Conservation (phyloP, 129 eudicot species). For the Flaveria linearis region DNA sequence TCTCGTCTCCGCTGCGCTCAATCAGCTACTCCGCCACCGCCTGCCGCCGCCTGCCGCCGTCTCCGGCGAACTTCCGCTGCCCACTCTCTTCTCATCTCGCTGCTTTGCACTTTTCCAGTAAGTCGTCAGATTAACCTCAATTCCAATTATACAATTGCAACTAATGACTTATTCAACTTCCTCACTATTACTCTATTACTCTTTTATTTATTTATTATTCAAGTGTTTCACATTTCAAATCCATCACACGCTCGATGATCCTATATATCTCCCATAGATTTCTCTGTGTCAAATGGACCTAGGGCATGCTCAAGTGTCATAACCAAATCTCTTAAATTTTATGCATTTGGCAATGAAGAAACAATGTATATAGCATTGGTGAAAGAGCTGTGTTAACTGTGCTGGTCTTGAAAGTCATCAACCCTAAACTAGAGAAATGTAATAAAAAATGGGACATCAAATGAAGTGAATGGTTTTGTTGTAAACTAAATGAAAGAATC, state of each 20-base stretch:
- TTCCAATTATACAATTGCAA: no score
- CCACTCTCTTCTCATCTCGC: no score
- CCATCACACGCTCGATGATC: not conserved
- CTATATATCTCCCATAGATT: slow-evolving; percentile 3
- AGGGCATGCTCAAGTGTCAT: slow-evolving; percentile 11
- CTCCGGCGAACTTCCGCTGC: no score
- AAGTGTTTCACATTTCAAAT: slow-evolving; percentile 16
- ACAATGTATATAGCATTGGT: not conserved
- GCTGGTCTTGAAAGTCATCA: not conserved
- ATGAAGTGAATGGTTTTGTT: not conserved
- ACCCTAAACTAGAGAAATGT: not conserved
- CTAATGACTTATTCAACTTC: no score
- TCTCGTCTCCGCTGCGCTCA: no score
- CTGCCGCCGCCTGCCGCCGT: no score
- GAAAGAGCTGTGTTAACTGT: not conserved
- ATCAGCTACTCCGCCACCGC: no score
- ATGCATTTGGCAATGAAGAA: slow-evolving; percentile 18
- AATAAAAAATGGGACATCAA: not conserved
- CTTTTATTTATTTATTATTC: not conserved
- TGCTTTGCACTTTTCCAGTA: no score
- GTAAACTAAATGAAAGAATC: not conserved
- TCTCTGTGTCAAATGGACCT: not conserved
- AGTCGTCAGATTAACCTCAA: no score
- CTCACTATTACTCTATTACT: no score
- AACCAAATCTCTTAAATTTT: not conserved